Conservation (phyloP, 2,329 filamentous ascomycete species). For the Calonectria hawksworthii region DNA sequence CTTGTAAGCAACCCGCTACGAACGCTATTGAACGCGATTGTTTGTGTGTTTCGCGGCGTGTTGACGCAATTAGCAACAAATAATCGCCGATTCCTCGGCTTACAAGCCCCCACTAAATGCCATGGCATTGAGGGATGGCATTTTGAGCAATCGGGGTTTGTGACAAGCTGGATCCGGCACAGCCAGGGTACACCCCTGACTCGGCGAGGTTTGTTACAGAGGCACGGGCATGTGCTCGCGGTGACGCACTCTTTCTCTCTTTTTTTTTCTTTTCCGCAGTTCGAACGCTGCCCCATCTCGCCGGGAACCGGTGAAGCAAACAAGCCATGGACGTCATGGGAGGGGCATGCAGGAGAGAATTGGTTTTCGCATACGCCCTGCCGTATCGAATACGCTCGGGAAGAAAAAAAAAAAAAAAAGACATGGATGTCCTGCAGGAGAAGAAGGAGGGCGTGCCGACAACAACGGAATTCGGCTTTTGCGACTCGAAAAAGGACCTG, state of each 20-base stretch:
- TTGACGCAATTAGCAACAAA: neutral
- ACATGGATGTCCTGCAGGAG: conserved; percentile 7
- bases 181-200: neutral
- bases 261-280: neutral
- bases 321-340: conserved; percentile 20
- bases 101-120: neutral
- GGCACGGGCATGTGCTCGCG: conserved; percentile 8
- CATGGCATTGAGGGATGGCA: neutral
- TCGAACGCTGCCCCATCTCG: neutral
- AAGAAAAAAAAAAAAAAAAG: neutral
- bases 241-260: neutral
- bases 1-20: neutral
- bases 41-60: neutral
- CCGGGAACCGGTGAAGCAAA: neutral
- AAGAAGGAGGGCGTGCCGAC: neutral
- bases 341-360: neutral
- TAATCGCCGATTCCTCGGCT: neutral
- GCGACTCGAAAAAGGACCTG: neutral
- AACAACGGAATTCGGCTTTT: conserved; percentile 20
- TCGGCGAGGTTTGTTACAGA: neutral
- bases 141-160: neutral
- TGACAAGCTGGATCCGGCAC: neutral
- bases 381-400: conserved; percentile 2
- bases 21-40: neutral
- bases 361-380: conserved; percentile 26